Evolutionary conservation across 148 eudicot genomes (phyloP).

Genomic region (Heliosperma pusillum): DNA sequence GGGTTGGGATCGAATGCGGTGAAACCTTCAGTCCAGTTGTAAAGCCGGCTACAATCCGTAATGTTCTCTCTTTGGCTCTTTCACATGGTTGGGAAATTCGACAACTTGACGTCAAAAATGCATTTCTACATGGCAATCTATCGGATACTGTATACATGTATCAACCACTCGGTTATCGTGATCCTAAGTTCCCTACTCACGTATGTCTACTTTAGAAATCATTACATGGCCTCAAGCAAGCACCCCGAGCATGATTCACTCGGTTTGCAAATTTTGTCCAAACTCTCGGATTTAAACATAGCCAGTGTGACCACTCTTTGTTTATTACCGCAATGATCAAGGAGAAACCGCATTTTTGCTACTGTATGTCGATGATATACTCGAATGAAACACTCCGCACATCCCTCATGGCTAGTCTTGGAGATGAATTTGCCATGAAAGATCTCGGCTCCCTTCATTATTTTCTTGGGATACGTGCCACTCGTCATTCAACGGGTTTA

Average conservation of each 20-base stretch:
- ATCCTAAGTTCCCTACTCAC: neutral
- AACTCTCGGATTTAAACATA: neutral
- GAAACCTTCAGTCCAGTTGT: neutral
- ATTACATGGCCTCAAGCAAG: conserved; percentile 2
- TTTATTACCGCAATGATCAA: neutral
- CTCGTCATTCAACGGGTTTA: neutral
- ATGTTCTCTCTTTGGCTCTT: neutral
- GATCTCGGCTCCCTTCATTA: neutral
- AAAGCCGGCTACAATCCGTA: neutral
- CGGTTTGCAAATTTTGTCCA: neutral
- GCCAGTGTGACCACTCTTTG: neutral
- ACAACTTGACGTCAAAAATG: neutral
- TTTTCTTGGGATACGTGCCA: neutral
- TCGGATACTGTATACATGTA: neutral
- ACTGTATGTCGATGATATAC: neutral
- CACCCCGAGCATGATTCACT: neutral
- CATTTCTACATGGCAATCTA: neutral
- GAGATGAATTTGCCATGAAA: neutral
- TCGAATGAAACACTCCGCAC: neutral
- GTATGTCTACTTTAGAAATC: neutral
- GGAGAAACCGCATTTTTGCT: neutral
- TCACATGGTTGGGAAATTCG: neutral
- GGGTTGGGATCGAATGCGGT: neutral
- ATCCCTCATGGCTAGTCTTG: neutral
- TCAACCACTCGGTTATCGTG: neutral